These are phyloP conservation scores for Rehmannia glutinosa DNA, from an alignment of 257 asterid species.

Conservation along the genomic window DNA sequence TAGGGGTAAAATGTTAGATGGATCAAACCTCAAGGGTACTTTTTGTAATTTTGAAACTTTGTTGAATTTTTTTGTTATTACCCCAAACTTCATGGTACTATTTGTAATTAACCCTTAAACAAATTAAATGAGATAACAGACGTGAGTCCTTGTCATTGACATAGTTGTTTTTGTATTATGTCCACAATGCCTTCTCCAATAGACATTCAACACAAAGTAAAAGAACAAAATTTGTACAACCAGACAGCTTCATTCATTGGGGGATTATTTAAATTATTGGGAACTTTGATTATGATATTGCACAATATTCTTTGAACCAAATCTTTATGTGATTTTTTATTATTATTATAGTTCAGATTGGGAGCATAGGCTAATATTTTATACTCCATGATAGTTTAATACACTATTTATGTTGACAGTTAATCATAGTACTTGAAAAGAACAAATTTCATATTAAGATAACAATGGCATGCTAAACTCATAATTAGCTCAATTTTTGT, in stretches of 20 bases:
- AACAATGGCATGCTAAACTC: background rate
- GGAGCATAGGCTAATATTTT: background rate
- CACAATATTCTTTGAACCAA: conserved; percentile 34
- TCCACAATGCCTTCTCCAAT: too few relatives aligned
- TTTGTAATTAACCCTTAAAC: too few relatives aligned
- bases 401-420: background rate
- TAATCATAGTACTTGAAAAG: conserved; percentile 5
- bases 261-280: conserved; percentile 31
- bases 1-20: too few relatives aligned
- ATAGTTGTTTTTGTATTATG: conserved; percentile 28
- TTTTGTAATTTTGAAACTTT: too few relatives aligned
- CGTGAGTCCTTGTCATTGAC: conserved; percentile 76
- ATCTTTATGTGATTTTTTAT: conserved; percentile 26
- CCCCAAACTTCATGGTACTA: too few relatives aligned
- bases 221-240: conserved; percentile 32
- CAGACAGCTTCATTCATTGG: conserved; percentile 53
- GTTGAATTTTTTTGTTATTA: too few relatives aligned
- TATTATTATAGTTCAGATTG: conserved; percentile 3
- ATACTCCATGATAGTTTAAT: background rate
- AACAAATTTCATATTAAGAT: background rate
- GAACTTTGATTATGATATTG: conserved; percentile 25
- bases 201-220: conserved; percentile 39
- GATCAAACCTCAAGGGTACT: too few relatives aligned
- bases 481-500: background rate
- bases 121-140: conserved; percentile 30